These are phyloP conservation scores for Scolecobasidium constrictum DNA, from an alignment of 2,329 filamentous ascomycete genomes.

Conservation along the genomic window DNA sequence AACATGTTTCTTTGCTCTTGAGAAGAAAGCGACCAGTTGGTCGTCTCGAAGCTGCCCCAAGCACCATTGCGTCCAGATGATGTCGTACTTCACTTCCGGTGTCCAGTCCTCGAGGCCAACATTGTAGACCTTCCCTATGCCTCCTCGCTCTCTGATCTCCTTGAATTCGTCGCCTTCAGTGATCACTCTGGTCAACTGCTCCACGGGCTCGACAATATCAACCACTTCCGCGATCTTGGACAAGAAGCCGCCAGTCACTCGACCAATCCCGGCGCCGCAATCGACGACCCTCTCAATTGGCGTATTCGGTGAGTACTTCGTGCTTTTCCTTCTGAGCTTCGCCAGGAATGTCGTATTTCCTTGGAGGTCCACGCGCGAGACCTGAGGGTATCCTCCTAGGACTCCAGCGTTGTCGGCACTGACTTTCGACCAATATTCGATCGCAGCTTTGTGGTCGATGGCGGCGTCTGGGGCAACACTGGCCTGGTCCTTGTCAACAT, in stretches of 20 bases:
- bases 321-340: slow-evolving; percentile 43
- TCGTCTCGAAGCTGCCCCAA: slow-evolving; percentile 68
- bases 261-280: slow-evolving; percentile 63
- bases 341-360: slow-evolving; percentile 59
- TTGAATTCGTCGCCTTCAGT: slow-evolving; percentile 21
- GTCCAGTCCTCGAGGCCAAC: slow-evolving; percentile 65
- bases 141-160: slow-evolving; percentile 28
- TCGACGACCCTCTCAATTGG: slow-evolving; percentile 38
- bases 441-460: slow-evolving; percentile 31
- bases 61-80: slow-evolving; percentile 91
- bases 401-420: slow-evolving; percentile 56
- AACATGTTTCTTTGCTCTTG: slow-evolving; percentile 37
- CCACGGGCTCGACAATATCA: slow-evolving; percentile 77
- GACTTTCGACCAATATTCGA: slow-evolving; percentile 42
- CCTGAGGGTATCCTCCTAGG: slow-evolving; percentile 63
- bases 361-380: slow-evolving; percentile 60
- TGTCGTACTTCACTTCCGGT: slow-evolving; percentile 49
- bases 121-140: slow-evolving; percentile 56
- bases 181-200: slow-evolving; percentile 63
- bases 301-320: slow-evolving; percentile 15
- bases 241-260: slow-evolving; percentile 72
- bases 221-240: slow-evolving; percentile 57
- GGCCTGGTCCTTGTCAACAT: neutral
- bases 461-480: slow-evolving; percentile 24
- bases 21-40: slow-evolving; percentile 58